These are phyloP conservation scores for Maudiozyma serrabonitensis DNA, from an alignment of 805 yeast genomes.

Conservation along the genomic window DNA sequence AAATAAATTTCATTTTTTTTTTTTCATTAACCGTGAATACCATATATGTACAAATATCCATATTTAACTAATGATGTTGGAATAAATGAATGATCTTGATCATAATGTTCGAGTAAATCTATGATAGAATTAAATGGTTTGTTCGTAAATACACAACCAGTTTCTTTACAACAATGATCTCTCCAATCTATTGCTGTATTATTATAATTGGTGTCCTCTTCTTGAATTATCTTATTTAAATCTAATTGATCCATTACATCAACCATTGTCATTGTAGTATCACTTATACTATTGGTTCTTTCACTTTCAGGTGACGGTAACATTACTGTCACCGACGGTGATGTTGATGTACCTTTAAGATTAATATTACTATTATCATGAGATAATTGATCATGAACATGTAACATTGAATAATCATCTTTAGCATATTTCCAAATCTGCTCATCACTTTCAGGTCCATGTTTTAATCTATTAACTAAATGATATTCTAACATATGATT, in stretches of 20 bases:
- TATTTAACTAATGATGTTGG: slow-evolving; percentile 16
- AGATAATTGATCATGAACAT: neutral
- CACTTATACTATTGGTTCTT: neutral
- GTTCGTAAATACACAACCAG: neutral
- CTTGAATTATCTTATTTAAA: neutral
- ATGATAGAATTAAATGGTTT: slow-evolving; percentile 7
- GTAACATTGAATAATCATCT: neutral
- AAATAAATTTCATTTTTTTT: neutral
- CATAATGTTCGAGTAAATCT: slow-evolving; percentile 19
- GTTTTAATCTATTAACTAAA: slow-evolving; percentile 9
- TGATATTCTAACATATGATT: slow-evolving; percentile 14
- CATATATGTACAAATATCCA: slow-evolving; percentile 11
- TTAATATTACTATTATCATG: neutral
- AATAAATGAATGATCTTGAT: slow-evolving; percentile 13
- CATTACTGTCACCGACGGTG: neutral
- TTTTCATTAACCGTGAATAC: neutral
- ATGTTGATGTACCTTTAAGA: neutral
- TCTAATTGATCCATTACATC: neutral
- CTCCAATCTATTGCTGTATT: slow-evolving; percentile 6
- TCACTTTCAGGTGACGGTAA: slow-evolving; percentile 5
- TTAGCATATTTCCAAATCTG: slow-evolving; percentile 3
- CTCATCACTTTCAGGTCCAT: neutral
- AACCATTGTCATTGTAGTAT: neutral
- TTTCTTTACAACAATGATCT: slow-evolving; percentile 10
- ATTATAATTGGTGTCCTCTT: neutral